These are phyloP conservation scores for Pseudogymnoascus sp. DNA, from an alignment of 2,329 filamentous ascomycete genomes.

Conservation along the genomic window DNA sequence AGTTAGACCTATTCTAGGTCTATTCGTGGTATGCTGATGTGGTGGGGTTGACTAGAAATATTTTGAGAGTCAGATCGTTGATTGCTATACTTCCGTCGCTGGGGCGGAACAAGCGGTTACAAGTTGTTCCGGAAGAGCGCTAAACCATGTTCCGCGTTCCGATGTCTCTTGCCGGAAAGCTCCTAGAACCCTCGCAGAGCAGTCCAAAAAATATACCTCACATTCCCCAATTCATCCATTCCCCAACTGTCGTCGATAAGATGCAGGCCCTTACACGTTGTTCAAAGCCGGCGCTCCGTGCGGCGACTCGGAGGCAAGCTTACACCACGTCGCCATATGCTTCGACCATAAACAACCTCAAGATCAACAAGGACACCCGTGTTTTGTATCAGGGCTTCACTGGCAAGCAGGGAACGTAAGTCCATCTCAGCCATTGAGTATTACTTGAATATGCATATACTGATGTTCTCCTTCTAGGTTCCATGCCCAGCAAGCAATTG, in stretches of 20 bases:
- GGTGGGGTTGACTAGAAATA: neutral
- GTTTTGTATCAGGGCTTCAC: conserved; percentile 97
- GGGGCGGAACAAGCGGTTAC: neutral
- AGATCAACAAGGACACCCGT: conserved; percentile 88
- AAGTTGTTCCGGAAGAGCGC: neutral
- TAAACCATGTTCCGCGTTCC: conserved; percentile 5
- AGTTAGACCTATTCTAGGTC: neutral
- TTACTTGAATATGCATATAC: conserved; percentile 9
- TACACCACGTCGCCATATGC: conserved; percentile 67
- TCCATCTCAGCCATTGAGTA: conserved; percentile 23
- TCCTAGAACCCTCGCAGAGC: conserved; percentile 4
- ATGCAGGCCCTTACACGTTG: conserved; percentile 85
- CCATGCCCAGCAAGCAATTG: conserved; percentile 95
- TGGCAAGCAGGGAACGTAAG: conserved; percentile 89
- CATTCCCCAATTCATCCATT: conserved; percentile 4
- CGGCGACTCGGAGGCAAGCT: conserved; percentile 60
- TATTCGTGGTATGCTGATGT: neutral
- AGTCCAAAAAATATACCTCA: conserved; percentile 5
- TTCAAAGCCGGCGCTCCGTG: conserved; percentile 56
- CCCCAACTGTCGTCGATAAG: conserved; percentile 31
- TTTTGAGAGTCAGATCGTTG: conserved; percentile 1
- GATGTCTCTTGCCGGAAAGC: conserved; percentile 4
- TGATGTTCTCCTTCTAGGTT: conserved; percentile 54
- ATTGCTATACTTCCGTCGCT: neutral
- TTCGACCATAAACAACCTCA: conserved; percentile 72